These are phyloP conservation scores for Alternaria alternata DNA, from an alignment of 2,329 filamentous ascomycete genomes.

Conservation along the genomic window DNA sequence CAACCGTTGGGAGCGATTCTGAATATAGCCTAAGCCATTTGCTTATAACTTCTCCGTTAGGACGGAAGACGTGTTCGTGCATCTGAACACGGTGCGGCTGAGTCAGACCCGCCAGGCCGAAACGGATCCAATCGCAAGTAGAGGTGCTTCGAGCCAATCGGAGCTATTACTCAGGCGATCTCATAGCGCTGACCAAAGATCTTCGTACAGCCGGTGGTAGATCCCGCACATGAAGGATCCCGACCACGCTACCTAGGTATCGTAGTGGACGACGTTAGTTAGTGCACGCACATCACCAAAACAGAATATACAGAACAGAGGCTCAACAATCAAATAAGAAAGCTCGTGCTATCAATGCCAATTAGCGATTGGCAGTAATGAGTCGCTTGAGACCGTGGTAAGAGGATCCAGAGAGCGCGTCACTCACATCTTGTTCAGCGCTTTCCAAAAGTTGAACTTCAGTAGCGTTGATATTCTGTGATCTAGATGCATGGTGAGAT, in stretches of 20 bases:
- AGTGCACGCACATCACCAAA: neutral
- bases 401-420: neutral
- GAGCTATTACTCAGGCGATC: neutral
- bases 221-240: neutral
- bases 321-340: neutral
- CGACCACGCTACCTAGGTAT: neutral
- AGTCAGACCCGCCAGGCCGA: neutral
- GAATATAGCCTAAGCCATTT: neutral
- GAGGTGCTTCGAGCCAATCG: neutral
- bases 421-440: neutral
- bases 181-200: neutral
- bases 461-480: neutral
- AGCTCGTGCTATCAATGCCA: accelerated
- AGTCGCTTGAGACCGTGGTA: neutral
- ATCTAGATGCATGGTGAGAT: neutral
- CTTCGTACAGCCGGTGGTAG: neutral
- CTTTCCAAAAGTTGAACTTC: neutral
- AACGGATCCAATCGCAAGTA: neutral
- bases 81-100: neutral
- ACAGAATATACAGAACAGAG: neutral
- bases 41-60: neutral
- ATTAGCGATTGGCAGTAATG: neutral
- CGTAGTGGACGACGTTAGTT: neutral
- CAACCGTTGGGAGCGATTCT: neutral
- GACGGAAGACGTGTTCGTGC: neutral